phyloP scores from a whole-genome alignment of 371 early-diverging fungal genomes.

The Actinomortierella wolfii region DNA sequence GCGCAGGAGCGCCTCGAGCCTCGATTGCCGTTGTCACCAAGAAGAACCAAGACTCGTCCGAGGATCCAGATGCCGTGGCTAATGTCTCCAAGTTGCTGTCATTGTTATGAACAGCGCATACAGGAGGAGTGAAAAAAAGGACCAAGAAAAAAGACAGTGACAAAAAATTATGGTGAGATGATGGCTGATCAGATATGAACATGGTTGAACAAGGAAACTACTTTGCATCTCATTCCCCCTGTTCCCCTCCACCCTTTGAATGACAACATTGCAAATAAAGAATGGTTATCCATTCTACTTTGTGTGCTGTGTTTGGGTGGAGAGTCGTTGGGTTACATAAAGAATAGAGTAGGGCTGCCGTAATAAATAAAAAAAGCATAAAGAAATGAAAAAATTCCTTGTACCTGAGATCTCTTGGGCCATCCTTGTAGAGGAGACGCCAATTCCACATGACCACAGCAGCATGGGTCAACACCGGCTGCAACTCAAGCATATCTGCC shows the following conservation, averaged over 20 bases:
- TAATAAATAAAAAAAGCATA: no score
- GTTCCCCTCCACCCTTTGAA: no score
- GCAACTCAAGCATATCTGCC: conserved; percentile 81
- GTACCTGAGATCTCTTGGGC: conserved; percentile 72
- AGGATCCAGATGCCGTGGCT: conserved; percentile 85
- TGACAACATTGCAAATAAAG: no score
- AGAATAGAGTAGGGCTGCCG: no score
- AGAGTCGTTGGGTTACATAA: no score
- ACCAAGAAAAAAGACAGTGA: conserved; percentile 3
- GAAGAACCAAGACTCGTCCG: conserved; percentile 98
- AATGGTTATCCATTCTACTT: no score
- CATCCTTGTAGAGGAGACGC: conserved; percentile 74
- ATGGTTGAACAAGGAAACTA: no score
- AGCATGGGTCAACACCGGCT: conserved; percentile 89
- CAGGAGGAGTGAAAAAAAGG: conserved; percentile 2
- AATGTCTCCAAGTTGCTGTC: conserved; percentile 78
- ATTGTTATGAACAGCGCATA: background rate
- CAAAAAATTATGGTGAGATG: background rate
- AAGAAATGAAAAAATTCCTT: background rate
- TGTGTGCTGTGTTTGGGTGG: no score
- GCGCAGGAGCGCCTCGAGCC: conserved; percentile 80
- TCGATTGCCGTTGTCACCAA: conserved; percentile 92
- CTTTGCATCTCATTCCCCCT: no score
- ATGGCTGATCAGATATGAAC: conserved; percentile 2
- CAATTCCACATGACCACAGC: conserved; percentile 93